These are phyloP conservation scores for Aspergillus tubingensis DNA, from an alignment of 2,329 filamentous ascomycete species.

Conservation along the genomic window DNA sequence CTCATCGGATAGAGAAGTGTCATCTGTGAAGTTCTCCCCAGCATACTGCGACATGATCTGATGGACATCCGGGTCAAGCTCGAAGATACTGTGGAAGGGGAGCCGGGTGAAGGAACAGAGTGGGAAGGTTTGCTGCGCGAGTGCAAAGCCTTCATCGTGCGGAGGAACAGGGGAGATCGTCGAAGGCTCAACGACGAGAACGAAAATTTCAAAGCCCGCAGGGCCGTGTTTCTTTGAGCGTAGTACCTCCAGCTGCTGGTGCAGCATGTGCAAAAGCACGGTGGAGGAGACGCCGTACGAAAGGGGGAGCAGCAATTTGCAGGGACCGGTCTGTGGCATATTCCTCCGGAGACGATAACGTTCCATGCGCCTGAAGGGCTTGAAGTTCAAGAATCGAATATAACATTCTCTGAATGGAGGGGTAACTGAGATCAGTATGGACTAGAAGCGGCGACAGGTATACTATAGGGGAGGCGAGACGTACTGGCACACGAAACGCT, in stretches of 20 bases:
- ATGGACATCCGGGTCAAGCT: constrained; percentile 38
- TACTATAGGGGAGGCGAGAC: constrained; percentile 17
- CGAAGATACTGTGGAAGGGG: constrained; percentile 65
- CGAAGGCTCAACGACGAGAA: constrained; percentile 46
- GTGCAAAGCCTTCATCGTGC: constrained; percentile 40
- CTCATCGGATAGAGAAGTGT: constrained; percentile 35
- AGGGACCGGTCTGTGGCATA: constrained; percentile 43
- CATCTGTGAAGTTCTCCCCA: constrained; percentile 28
- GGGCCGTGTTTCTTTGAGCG: constrained; percentile 61
- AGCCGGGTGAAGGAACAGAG: constrained; percentile 64
- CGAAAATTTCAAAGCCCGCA: constrained; percentile 65
- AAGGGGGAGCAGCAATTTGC: constrained; percentile 71
- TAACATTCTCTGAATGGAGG: constrained; percentile 67
- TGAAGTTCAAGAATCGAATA: constrained; percentile 72
- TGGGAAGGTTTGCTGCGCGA: constrained; percentile 63
- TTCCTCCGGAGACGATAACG: constrained; percentile 56
- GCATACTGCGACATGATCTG: constrained; percentile 36
- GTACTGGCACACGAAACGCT: constrained; percentile 62
- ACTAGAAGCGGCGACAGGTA: not conserved
- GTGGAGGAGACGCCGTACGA: constrained; percentile 83
- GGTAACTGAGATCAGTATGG: constrained; percentile 3
- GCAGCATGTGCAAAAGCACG: constrained; percentile 73
- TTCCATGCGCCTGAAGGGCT: constrained; percentile 77
- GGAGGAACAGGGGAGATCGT: constrained; percentile 26
- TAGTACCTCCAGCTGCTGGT: constrained; percentile 68